These are phyloP conservation scores for Stemphylium lycopersici DNA, from an alignment of 2,329 filamentous ascomycete genomes.

Conservation along the genomic window DNA sequence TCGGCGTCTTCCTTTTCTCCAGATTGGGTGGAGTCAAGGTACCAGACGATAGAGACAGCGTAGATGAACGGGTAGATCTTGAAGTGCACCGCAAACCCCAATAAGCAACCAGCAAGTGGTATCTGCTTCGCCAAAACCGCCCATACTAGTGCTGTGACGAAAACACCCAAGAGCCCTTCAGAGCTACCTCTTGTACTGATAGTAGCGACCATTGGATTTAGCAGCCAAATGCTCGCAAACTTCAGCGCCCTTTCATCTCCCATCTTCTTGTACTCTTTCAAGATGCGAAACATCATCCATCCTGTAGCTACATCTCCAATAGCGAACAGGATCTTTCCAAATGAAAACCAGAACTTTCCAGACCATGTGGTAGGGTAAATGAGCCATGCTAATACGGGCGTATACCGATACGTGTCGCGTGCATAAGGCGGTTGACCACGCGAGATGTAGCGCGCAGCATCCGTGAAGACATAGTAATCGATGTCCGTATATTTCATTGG, in stretches of 20 bases:
- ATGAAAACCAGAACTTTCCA: conserved; percentile 71
- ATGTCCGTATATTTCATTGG: conserved; percentile 98
- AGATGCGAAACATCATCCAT: conserved; percentile 70
- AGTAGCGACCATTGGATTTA: conserved; percentile 97
- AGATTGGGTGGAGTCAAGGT: conserved; percentile 67
- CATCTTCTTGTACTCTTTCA: conserved; percentile 50
- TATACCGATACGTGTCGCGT: conserved; percentile 95
- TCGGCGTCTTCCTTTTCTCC: conserved; percentile 4
- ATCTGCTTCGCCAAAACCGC: conserved; percentile 71
- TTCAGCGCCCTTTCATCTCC: conserved; percentile 62
- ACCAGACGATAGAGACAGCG: conserved; percentile 79
- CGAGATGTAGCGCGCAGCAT: conserved; percentile 80
- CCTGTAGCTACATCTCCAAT: conserved; percentile 83
- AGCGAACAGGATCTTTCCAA: conserved; percentile 87
- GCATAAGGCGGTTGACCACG: conserved; percentile 77
- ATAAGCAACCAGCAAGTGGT: conserved; percentile 70
- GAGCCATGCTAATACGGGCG: conserved; percentile 89
- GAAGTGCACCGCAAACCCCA: conserved; percentile 90
- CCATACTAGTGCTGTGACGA: conserved; percentile 85
- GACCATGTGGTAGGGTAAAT: conserved; percentile 77
- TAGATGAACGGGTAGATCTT: conserved; percentile 99
- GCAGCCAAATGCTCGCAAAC: conserved; percentile 86
- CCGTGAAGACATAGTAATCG: conserved; percentile 97
- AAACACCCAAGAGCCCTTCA: conserved; percentile 84
- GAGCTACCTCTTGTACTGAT: conserved; percentile 96